Evolutionary conservation across 176 grass and related monocot genomes (phyloP).

Genomic region (Oryza officinalis): DNA sequence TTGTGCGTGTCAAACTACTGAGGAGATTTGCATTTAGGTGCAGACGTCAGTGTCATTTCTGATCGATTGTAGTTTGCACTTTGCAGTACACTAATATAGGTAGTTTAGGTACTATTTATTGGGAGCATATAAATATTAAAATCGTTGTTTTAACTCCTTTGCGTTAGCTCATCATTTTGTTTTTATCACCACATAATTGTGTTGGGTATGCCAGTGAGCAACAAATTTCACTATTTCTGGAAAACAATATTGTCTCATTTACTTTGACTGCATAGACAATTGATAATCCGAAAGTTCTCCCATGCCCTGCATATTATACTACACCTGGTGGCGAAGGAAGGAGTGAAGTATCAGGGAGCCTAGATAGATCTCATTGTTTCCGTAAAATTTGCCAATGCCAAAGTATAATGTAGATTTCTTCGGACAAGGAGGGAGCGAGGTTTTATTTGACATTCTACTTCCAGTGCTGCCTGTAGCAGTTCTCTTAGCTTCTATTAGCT

Average conservation of each 20-base stretch:
- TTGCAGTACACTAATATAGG: not conserved
- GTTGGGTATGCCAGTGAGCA: not conserved
- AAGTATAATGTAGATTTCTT: not conserved
- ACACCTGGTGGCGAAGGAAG: not conserved
- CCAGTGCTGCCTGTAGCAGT: not conserved
- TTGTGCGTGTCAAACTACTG: no score
- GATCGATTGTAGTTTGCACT: not conserved
- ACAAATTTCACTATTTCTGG: not conserved
- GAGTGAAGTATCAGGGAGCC: not conserved
- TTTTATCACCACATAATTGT: not conserved
- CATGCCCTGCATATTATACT: not conserved
- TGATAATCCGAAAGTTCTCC: not conserved
- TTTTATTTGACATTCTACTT: slow-evolving; percentile 2
- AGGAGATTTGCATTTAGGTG: no score
- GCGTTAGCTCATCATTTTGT: not conserved
- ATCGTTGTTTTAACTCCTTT: not conserved
- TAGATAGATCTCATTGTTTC: not conserved
- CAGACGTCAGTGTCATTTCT: slow-evolving; percentile 17
- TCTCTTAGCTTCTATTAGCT: not conserved
- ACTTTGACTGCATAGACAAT: not conserved
- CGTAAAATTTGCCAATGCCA: not conserved
- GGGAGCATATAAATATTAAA: not conserved
- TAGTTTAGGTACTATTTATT: not conserved
- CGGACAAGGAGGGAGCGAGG: not conserved
- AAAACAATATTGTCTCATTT: not conserved